Base-by-base conservation (phyloP, 768 basidiomycete genomes). In the Boletus pseudopeckii region DNA sequence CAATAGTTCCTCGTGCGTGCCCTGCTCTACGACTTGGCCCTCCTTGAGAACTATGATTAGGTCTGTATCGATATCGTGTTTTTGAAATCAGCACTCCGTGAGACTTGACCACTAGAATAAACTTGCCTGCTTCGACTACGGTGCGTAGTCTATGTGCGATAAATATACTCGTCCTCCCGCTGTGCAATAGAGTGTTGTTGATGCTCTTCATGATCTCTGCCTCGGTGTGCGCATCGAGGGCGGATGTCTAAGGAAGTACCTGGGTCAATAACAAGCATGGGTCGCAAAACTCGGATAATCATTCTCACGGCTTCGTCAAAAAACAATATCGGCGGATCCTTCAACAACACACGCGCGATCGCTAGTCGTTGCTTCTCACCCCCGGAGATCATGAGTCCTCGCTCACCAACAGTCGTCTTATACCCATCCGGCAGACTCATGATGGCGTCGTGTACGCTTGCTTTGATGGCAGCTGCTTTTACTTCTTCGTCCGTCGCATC, bases 331-430 rank as follows among this genome's bases (percentile, higher is more conserved):
- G 89, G 87, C 0, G 97, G 95, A 69, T 99, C 89, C 74, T 98
- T 98, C 45, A 98, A 72, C 62, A 99, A 71, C 33, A 95, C 85
- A 24, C 97, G 77, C 22, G 97, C 97, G 17, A 99, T 91, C 3
- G 97, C 97, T 61, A 99, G 72, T 47, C 97, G 74, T 76, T 99
- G 97, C 72, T 99, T 99, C 79, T 99, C 97, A 1, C 97, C 97
- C 0, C 97, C 97, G 36, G 92, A 95, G 45, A 99, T 92, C 97
- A 99, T 99, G 66, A 98, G 69, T 5, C 97, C 97, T 38, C 97
- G 75, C 72, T 99, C 97, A 1, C 97, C 97, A 22, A 99, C 97
- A 63, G 88, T 88, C 2, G 97, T 98, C 38, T 72, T 64, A 69
- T 97, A 99, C 52, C 86, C 85, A 6, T 94, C 90, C 0, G 95